A percentile compares a stretch with the other conserved stretches of the same genome.
These are phyloP conservation scores for Pyrrhoderma lamaoense DNA, from an alignment of 1,284 basidiomycete species.

Conservation along the genomic window DNA sequence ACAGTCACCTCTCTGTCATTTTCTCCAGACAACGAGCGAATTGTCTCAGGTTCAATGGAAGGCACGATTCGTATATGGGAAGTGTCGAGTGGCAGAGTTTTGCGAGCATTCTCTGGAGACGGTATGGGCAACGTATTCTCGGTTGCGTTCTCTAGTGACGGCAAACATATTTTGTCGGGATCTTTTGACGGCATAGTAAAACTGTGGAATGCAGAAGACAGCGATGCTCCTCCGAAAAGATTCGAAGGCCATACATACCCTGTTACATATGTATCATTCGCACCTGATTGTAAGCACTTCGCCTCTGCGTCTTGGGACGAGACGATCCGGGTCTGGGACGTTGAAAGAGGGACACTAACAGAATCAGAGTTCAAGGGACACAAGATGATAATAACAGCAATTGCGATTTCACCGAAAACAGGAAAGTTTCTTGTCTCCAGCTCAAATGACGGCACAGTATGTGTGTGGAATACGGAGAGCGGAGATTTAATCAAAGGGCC, in stretches of 20 bases:
- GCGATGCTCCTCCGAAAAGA: not conserved
- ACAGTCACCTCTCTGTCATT: not conserved
- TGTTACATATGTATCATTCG: not conserved
- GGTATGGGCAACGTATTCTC: constrained; percentile 1
- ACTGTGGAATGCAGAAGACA: too few relatives aligned
- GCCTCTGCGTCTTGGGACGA: not conserved
- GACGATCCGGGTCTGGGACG: too few relatives aligned
- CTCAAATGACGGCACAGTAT: too few relatives aligned
- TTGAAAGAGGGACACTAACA: too few relatives aligned
- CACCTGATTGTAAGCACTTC: not conserved
- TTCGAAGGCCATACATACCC: not conserved
- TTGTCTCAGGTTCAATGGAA: not conserved
- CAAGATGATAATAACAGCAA: too few relatives aligned
- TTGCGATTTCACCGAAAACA: too few relatives aligned
- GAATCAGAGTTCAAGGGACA: too few relatives aligned
- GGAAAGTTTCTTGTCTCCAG: too few relatives aligned
- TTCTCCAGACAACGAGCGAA: not conserved
- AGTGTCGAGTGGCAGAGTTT: not conserved
- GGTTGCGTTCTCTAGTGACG: constrained; percentile 16
- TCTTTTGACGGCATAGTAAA: not conserved
- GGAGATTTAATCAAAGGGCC: too few relatives aligned
- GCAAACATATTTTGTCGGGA: constrained; percentile 16
- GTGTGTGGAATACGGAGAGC: constrained; percentile 2
- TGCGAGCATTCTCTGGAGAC: too few relatives aligned
- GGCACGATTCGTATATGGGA: not conserved